A percentile compares a stretch with the other conserved stretches of the same genome.
phyloP scores from a whole-genome alignment of 1,284 basidiomycete species.

The Ganoderma resinaceum region DNA sequence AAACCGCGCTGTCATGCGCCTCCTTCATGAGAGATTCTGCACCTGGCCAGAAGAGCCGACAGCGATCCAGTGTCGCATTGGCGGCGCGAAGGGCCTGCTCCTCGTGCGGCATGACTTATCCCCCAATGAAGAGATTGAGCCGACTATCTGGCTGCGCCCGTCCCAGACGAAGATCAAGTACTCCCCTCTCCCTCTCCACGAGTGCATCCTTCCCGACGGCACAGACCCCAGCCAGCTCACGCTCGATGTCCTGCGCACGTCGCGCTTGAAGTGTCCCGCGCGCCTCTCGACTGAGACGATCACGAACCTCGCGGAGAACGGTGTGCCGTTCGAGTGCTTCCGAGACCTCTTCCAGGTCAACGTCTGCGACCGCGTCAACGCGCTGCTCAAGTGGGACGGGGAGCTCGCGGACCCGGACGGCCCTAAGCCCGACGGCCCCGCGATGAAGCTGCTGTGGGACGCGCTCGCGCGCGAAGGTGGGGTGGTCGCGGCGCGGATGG shows the following conservation, averaged over 20 bases:
- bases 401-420: background rate
- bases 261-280: constrained; percentile 43
- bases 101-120: constrained; percentile 25
- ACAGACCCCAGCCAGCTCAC: constrained; percentile 43
- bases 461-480: constrained; percentile 42
- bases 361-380: constrained; percentile 22
- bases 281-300: constrained; percentile 51
- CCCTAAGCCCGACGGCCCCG: constrained; percentile 26
- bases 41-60: constrained; percentile 42
- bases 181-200: constrained; percentile 10
- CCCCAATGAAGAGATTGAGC: constrained; percentile 25
- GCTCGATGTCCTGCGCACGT: constrained; percentile 48
- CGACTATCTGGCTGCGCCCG: constrained; percentile 44
- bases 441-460: constrained; percentile 41
- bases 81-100: constrained; percentile 44
- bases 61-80: constrained; percentile 49
- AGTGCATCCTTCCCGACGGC: constrained; percentile 20
- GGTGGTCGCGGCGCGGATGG: constrained; percentile 41
- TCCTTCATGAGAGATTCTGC: constrained; percentile 36
- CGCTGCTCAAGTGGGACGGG: constrained; percentile 36
- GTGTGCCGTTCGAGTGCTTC: constrained; percentile 44
- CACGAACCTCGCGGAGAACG: constrained; percentile 54
- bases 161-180: constrained; percentile 54
- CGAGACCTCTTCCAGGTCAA: constrained; percentile 36
- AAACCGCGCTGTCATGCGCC: constrained; percentile 40